Evolutionary conservation across 2,329 filamentous ascomycete species (phyloP), one percentile per base, ranked within the genome.

Genomic region (Diplodia scrobiculata): DNA sequence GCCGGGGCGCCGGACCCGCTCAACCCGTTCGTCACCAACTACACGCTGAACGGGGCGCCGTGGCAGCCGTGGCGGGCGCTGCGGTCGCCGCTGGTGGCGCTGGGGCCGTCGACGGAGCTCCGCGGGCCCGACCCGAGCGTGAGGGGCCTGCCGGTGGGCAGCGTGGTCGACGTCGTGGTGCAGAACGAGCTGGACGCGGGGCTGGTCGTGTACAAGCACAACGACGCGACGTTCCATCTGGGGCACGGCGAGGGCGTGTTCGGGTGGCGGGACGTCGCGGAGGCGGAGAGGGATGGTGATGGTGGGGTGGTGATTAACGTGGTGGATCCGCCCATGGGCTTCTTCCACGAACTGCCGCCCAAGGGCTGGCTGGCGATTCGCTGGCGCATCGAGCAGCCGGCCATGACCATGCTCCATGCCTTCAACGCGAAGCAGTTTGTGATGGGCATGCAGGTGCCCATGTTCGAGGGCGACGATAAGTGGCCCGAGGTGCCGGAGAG

Each of bases 21-120:
- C 41, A 70, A 70, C 64, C 68, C 68, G 3, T 65, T 63, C 54
- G 65, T 70, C 51, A 70, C 69, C 11, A 70, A 70, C 38, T 70
- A 67, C 67, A 68, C 68, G n/a, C 68, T 70, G 9, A 70, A 70
- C 45, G 69, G 69, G 7, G 38, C 63, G n/a, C 66, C 69, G 3
- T 70, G 69, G 69, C 69, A 70, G 54, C 55, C 68, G 9, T 70
- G 68, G 55, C 68, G 69, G 13, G 69, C 52, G 2, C 68, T 70
- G 21, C 21, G 21, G 21, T 21, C 21, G 14, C 69, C 69, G 10
- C 48, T 70, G 9, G 59, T 66, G n/a, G n/a, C n/a, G 14, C 55
- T 69, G 17, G 14, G 62, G 13, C 66, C 67, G 5, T 47, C 62
- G 13, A 51, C 66, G 27, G 65, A 67, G 27, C 66, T 69, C 34